A percentile compares a stretch with the other conserved stretches of the same genome.
phyloP scores from a whole-genome alignment of 2,329 filamentous ascomycete species.

The Polychaeton citri region DNA sequence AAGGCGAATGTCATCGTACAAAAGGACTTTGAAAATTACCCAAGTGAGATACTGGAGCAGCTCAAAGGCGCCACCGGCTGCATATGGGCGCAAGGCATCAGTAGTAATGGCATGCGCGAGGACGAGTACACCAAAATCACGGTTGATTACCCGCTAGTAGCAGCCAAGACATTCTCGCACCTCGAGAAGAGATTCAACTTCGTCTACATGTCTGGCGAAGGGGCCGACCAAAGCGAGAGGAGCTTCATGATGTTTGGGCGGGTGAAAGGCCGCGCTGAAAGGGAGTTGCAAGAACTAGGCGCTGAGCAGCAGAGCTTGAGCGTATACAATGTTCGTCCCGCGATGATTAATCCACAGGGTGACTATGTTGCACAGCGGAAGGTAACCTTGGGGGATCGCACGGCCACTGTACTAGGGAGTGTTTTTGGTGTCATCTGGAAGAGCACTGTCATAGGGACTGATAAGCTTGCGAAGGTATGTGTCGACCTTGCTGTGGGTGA shows the following conservation, averaged over 20 bases:
- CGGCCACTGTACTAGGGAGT: conserved; percentile 5
- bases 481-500: conserved; percentile 37
- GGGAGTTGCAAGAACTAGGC: conserved; percentile 41
- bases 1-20: conserved; percentile 56
- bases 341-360: conserved; percentile 39
- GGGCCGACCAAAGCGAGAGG: conserved; percentile 45
- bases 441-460: conserved; percentile 30
- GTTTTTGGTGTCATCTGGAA: conserved; percentile 17
- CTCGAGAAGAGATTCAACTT: conserved; percentile 51
- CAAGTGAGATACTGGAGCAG: conserved; percentile 41
- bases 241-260: conserved; percentile 45
- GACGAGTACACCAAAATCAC: conserved; percentile 51
- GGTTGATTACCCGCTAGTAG: conserved; percentile 49
- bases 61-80: conserved; percentile 53
- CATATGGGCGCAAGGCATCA: conserved; percentile 60
- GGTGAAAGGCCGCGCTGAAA: conserved; percentile 56
- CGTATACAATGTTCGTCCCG: conserved; percentile 46
- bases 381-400: conserved; percentile 5
- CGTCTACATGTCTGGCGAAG: conserved; percentile 54
- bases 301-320: conserved; percentile 32
- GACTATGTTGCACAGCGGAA: conserved; percentile 9
- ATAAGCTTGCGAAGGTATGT: conserved; percentile 34
- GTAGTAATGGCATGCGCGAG: conserved; percentile 20
- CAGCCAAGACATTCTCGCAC: conserved; percentile 45
- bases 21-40: conserved; percentile 51